Evolutionary conservation across 495 filamentous ascomycete genomes (phyloP), one percentile per base, ranked within the genome.

Genomic region (Aspergillus wentii): DNA sequence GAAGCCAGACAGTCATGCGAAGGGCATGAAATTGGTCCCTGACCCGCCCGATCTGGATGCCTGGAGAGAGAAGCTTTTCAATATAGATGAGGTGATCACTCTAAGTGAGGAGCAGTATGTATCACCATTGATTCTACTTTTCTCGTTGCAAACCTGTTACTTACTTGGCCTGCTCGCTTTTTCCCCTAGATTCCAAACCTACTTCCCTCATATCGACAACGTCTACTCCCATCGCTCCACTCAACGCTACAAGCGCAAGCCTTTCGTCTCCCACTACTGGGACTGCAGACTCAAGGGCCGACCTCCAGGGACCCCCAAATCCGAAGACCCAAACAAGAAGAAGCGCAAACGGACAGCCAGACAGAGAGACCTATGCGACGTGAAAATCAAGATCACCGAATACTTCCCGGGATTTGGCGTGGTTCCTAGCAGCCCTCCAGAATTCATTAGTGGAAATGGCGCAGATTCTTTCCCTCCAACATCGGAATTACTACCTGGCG

Each of bases 371-470:
- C 72, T 91, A 16, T 94, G 88, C 61, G 85, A 92, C 57, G 86
- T 94, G 46, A 94, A 92, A 59, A 91, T 94, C 55, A 94, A 92
- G 62, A 89, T 94, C 38, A 88, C 86, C 3, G 86, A 94, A 57
- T 86, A 85, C 54, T 79, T 82, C 33, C 75, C 83, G 5, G 76
- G 73, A 1, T 68, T 74, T n/a, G 30, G 7, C 31, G 19, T 21
- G 36, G 18, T 21, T 17, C 22, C 17, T 21, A 17, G 11, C 11
- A n/a, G n/a, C n/a, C n/a, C n/a, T n/a, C 34, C 41, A 7, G n/a
- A 26, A 14, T 5, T 41, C 30, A 26, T 16, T 19, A 17, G 11
- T 29, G 18, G 32, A 22, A 39, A 30, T 8, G 13, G 26, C 3
- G 42, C 39, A 8, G 43, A 55, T 27, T 32, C 56, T 5, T 34